Evolutionary conservation across 176 grass and related monocot genomes (phyloP), one percentile per base, ranked within the genome.

Genomic region (Rhipidocladum racemiflorum): DNA sequence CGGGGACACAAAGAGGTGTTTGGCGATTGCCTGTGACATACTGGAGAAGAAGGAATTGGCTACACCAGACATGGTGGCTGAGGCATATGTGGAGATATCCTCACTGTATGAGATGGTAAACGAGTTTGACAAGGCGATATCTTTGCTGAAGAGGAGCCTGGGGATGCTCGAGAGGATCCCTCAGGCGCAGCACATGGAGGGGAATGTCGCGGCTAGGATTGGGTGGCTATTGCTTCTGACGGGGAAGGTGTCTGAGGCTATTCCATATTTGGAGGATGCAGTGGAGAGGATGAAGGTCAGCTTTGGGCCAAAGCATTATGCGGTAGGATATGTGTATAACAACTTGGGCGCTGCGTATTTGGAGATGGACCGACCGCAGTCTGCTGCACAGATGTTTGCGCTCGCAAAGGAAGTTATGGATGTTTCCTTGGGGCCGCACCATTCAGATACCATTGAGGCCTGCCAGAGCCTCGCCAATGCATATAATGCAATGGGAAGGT

Each of bases 391-490:
- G 82, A 98, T 95, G 96, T 95, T 95, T 57, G 87, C 92, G 7
- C 84, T 93, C 0, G 90, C 96, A 17, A 95, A 93, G 77, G 90
- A 98, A 21, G 71, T 95, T 48, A 93, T 98, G 90, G 88, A 98
- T 39, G 86, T 93, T 57, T 91, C 96, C 17, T 66, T 95, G 59
- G 90, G 95, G 20, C 92, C 88, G 27, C 90, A 95, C 63, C 88
- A 95, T 88, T 76, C 92, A 43, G 92, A 98, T 90, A 81, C 95
- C 23, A 95, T 98, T 17, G 86, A 91, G 82, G 81, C 90, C 20
- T 93, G 84, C 78, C 96, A 95, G 89, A 98, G 89, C 85, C 92
- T 98, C 12, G 92, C 96, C 36, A 95, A 93, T 75, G 92, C 96
- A 68, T 98, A 95, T 65, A 86, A 71, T 34, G 48, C 87, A 23